Evolutionary conservation across 768 basidiomycete species (phyloP).

Genomic region (Exsudoporus frostii): DNA sequence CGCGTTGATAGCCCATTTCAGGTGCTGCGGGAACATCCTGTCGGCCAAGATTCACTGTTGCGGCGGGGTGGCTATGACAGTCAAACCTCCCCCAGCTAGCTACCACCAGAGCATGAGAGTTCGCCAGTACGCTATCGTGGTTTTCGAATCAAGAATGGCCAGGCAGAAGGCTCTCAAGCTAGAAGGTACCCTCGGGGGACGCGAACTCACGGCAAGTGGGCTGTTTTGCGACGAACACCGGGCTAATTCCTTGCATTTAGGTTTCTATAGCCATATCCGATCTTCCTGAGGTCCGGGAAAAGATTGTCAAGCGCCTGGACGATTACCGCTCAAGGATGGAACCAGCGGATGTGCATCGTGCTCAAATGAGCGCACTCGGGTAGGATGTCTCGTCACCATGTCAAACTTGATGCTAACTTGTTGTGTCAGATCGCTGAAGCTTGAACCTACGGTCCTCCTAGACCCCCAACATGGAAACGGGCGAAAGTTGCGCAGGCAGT

Average conservation of each 20-base stretch:
- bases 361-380: constrained; percentile 23
- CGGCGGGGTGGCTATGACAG: constrained; percentile 30
- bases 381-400: constrained; percentile 1
- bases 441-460: constrained; percentile 28
- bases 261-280: constrained; percentile 29
- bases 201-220: constrained; percentile 40
- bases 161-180: constrained; percentile 42
- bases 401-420: constrained; percentile 1
- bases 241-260: constrained; percentile 11
- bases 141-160: constrained; percentile 38
- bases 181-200: constrained; percentile 39
- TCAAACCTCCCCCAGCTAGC: constrained; percentile 19
- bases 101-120: constrained; percentile 38
- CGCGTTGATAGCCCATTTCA: constrained; percentile 21
- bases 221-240: neutral
- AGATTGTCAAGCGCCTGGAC: constrained; percentile 25
- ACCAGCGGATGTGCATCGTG: constrained; percentile 19
- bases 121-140: constrained; percentile 51
- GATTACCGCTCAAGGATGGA: constrained; percentile 20
- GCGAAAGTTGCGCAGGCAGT: constrained; percentile 2
- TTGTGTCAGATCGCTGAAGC: constrained; percentile 20
- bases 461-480: constrained; percentile 7
- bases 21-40: constrained; percentile 22
- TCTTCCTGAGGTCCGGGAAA: constrained; percentile 34
- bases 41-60: constrained; percentile 29